phyloP scores from a whole-genome alignment of 805 yeast genomes.

The Blastobotrys attinorum region DNA sequence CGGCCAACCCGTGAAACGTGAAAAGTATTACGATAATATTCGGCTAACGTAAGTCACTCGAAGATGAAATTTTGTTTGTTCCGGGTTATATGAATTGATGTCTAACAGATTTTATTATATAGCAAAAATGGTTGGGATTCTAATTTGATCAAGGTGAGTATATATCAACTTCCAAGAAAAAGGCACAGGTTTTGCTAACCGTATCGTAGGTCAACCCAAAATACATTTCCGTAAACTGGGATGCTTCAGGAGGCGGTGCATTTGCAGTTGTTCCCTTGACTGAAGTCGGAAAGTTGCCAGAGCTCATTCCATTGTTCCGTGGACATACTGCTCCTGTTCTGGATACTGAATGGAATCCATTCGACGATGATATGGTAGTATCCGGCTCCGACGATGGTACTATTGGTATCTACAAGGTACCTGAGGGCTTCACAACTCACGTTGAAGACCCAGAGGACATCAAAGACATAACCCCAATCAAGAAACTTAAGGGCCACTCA shows the following conservation, averaged over 20 bases:
- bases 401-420: slow-evolving; percentile 82
- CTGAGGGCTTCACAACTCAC: slow-evolving; percentile 59
- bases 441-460: slow-evolving; percentile 36
- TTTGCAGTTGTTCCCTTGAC: slow-evolving; percentile 84
- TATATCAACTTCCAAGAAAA: slow-evolving; percentile 66
- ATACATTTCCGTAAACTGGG: slow-evolving; percentile 84
- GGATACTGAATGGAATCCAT: slow-evolving; percentile 95
- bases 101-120: slow-evolving; percentile 33
- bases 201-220: slow-evolving; percentile 78
- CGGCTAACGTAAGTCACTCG: slow-evolving; percentile 27
- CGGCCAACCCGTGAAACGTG: slow-evolving; percentile 77
- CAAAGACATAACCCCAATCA: slow-evolving; percentile 63
- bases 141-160: slow-evolving; percentile 60
- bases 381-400: slow-evolving; percentile 80
- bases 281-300: slow-evolving; percentile 91
- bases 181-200: slow-evolving; percentile 90
- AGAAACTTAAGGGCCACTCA: slow-evolving; percentile 73
- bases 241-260: slow-evolving; percentile 95
- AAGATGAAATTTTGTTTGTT: no score
- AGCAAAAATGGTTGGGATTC: slow-evolving; percentile 97
- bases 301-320: slow-evolving; percentile 83
- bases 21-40: slow-evolving; percentile 61
- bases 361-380: slow-evolving; percentile 63
- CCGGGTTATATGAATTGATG: slow-evolving; percentile 22
- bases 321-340: slow-evolving; percentile 94